A percentile compares a stretch with the other conserved stretches of the same genome.
Conservation (phyloP, 345 rosid species). For the Salix caprea region DNA sequence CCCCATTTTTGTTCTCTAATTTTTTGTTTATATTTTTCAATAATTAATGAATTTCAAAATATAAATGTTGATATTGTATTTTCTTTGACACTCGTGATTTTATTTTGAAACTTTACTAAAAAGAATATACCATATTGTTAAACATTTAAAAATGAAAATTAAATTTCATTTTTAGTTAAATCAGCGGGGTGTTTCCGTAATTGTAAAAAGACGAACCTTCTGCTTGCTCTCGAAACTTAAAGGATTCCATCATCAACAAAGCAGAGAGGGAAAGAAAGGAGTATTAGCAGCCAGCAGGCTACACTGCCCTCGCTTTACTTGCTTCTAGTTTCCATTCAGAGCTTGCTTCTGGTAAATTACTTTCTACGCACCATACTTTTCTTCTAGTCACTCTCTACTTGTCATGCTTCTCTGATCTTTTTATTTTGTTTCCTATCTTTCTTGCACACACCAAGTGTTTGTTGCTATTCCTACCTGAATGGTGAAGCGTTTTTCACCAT, state of each 20-base stretch:
- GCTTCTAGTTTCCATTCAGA: conserved; percentile 48
- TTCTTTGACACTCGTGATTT: too few relatives aligned
- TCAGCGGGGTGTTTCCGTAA: too few relatives aligned
- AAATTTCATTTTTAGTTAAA: too few relatives aligned
- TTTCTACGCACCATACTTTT: not conserved
- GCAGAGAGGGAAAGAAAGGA: conserved; percentile 56
- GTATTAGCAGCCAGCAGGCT: conserved; percentile 59
- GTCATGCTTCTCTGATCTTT: not conserved
- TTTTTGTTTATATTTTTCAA: too few relatives aligned
- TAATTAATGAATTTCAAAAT: too few relatives aligned
- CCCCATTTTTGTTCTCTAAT: too few relatives aligned
- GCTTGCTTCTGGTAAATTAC: conserved; percentile 54
- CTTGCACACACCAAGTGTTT: conserved; percentile 23
- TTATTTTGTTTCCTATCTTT: not conserved
- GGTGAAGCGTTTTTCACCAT: too few relatives aligned
- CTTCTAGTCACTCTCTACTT: not conserved
- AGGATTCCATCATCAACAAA: conserved; percentile 59
- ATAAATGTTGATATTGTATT: too few relatives aligned
- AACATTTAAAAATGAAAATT: too few relatives aligned
- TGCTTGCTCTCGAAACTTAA: conserved; percentile 41
- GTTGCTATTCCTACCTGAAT: conserved; percentile 16
- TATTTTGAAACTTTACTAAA: too few relatives aligned
- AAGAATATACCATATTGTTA: too few relatives aligned
- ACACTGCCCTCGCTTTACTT: conserved; percentile 51
- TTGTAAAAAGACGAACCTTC: too few relatives aligned